Percentiles rank a stretch among this genome's conserved stretches.
Conservation (phyloP, 306 rosid genomes). For the Delonix regia region DNA sequence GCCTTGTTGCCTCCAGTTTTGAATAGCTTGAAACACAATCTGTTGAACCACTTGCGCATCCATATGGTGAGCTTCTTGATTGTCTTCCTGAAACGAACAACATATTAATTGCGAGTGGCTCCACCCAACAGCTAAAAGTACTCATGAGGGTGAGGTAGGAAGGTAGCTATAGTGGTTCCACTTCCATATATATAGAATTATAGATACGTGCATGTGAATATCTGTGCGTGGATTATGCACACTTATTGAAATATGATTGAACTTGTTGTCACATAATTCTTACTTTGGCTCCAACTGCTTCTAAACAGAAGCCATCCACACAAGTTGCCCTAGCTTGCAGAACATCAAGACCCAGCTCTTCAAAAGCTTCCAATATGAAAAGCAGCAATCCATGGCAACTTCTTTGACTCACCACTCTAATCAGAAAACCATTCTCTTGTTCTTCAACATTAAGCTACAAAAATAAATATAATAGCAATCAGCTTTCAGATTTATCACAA, state of each 20-base stretch:
- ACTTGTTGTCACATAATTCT: background rate
- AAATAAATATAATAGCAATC: background rate
- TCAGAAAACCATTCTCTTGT: constrained; percentile 46
- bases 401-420: constrained; percentile 42
- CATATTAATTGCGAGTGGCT: constrained; percentile 3
- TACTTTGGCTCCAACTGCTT: constrained; percentile 53
- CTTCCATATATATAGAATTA: background rate
- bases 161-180: too few species aligned
- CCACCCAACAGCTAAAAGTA: background rate
- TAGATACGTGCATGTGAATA: background rate
- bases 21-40: constrained; percentile 49
- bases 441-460: constrained; percentile 50
- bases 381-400: constrained; percentile 55
- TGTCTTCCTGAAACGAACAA: constrained; percentile 33
- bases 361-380: constrained; percentile 62
- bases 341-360: constrained; percentile 60
- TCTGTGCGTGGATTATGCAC: background rate
- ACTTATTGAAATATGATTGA: background rate
- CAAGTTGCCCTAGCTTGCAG: constrained; percentile 62
- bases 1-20: constrained; percentile 43
- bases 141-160: background rate
- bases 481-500: background rate
- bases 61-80: constrained; percentile 15
- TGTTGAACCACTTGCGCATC: constrained; percentile 44
- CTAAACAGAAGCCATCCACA: constrained; percentile 44